Conservation (phyloP, 2,329 filamentous ascomycete species). For the Fusarium miscanthi region DNA sequence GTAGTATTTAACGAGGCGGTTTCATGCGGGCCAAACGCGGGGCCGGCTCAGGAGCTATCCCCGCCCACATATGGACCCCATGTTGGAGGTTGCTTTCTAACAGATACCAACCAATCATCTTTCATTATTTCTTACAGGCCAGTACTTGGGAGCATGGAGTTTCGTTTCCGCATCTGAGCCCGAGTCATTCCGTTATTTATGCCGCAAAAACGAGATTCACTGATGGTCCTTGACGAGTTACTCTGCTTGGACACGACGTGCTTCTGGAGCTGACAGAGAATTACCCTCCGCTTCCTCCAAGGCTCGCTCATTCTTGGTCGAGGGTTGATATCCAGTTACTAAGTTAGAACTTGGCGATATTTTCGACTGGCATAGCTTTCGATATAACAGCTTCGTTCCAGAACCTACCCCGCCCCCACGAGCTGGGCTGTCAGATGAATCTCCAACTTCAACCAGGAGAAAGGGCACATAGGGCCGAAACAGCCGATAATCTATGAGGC, state of each 20-base stretch:
- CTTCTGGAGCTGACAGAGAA: not conserved
- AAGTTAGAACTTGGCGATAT: not conserved
- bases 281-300: not conserved
- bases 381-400: not conserved
- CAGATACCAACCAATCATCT: constrained; percentile 8
- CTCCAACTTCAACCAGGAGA: constrained; percentile 13
- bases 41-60: constrained; percentile 12
- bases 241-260: not conserved
- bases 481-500: not conserved
- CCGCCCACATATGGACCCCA: not conserved
- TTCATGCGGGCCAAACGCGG: constrained; percentile 31
- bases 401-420: constrained; percentile 19
- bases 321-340: not conserved
- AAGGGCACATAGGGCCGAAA: constrained; percentile 1
- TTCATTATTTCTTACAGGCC: constrained; percentile 1
- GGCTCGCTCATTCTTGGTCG: not conserved
- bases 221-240: not conserved
- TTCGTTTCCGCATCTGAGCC: constrained; percentile 16
- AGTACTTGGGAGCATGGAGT: not conserved
- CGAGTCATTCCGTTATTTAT: constrained; percentile 18
- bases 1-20: constrained; percentile 17
- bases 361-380: not conserved
- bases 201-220: not conserved
- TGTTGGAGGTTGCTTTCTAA: constrained; percentile 9
- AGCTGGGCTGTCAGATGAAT: constrained; percentile 10